These are phyloP conservation scores for Cladophialophora chaetospira DNA, from an alignment of 2,329 filamentous ascomycete genomes.

Conservation along the genomic window DNA sequence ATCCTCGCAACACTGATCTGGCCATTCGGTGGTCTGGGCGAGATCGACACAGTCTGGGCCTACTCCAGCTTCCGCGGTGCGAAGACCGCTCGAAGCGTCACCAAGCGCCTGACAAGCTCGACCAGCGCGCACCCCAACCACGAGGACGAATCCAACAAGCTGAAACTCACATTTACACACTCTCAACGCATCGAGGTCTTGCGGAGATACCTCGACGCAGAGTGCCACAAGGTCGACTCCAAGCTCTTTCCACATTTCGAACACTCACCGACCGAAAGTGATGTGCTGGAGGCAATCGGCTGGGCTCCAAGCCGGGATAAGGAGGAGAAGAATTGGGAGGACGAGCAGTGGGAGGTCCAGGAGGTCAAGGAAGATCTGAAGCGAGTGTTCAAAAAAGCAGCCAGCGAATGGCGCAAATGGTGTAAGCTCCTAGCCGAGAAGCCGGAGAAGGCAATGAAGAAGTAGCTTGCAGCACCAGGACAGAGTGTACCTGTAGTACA, in stretches of 20 bases:
- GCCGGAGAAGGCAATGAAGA: constrained; percentile 44
- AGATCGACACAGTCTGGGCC: constrained; percentile 38
- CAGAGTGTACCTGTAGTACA: too few relatives aligned
- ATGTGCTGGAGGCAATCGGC: constrained; percentile 47
- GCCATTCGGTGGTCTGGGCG: constrained; percentile 39
- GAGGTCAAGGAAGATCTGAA: constrained; percentile 48
- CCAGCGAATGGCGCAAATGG: constrained; percentile 46
- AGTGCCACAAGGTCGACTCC: constrained; percentile 42
- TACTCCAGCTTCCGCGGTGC: constrained; percentile 42
- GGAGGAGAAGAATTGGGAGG: constrained; percentile 44
- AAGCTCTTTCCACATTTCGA: constrained; percentile 39
- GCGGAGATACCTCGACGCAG: constrained; percentile 42
- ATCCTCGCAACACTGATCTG: constrained; percentile 35
- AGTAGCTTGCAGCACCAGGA: constrained; percentile 28
- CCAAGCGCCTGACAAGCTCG: constrained; percentile 38
- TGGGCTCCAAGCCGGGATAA: constrained; percentile 41
- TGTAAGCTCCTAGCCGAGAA: constrained; percentile 42
- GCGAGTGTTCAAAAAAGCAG: constrained; percentile 43
- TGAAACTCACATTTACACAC: constrained; percentile 42
- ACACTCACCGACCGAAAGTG: constrained; percentile 41
- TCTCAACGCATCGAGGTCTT: constrained; percentile 42
- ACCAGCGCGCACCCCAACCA: constrained; percentile 21
- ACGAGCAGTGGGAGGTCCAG: constrained; percentile 46
- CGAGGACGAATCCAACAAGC: constrained; percentile 37
- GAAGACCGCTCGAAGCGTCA: constrained; percentile 43